phyloP scores from a whole-genome alignment of 2,329 filamentous ascomycete genomes.

The Xylariaceae sp. region DNA sequence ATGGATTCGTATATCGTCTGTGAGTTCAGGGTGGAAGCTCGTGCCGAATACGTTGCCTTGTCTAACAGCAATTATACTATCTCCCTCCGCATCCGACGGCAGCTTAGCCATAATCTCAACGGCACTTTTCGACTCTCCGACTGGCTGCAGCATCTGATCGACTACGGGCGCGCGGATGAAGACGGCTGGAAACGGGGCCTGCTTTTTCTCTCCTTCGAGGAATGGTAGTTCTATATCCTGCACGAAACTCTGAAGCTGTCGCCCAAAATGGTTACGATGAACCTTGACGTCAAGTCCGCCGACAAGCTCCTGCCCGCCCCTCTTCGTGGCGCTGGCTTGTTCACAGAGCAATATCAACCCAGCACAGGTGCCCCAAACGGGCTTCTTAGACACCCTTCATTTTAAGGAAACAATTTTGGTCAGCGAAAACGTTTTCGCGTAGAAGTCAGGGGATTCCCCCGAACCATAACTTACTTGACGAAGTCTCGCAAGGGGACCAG shows the following conservation, averaged over 20 bases:
- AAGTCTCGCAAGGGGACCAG: constrained; percentile 83
- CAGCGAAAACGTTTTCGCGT: neutral
- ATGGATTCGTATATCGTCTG: constrained; percentile 82
- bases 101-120: constrained; percentile 53
- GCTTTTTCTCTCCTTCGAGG: constrained; percentile 38
- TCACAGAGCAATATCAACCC: constrained; percentile 89
- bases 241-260: constrained; percentile 89
- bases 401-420: neutral
- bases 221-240: constrained; percentile 70
- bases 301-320: constrained; percentile 87
- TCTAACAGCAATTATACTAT: constrained; percentile 81
- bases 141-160: constrained; percentile 62
- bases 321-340: constrained; percentile 81
- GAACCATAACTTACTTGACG: constrained; percentile 66
- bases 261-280: constrained; percentile 90
- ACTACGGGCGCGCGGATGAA: constrained; percentile 96
- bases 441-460: neutral
- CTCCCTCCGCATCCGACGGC: constrained; percentile 44
- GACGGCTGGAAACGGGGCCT: constrained; percentile 67
- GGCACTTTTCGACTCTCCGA: constrained; percentile 19
- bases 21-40: constrained; percentile 94
- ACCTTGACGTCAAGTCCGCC: constrained; percentile 88
- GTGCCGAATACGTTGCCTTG: constrained; percentile 92
- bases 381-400: constrained; percentile 65
- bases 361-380: constrained; percentile 94